These are phyloP conservation scores for Rehmannia glutinosa DNA, from an alignment of 257 asterid genomes.

Conservation along the genomic window DNA sequence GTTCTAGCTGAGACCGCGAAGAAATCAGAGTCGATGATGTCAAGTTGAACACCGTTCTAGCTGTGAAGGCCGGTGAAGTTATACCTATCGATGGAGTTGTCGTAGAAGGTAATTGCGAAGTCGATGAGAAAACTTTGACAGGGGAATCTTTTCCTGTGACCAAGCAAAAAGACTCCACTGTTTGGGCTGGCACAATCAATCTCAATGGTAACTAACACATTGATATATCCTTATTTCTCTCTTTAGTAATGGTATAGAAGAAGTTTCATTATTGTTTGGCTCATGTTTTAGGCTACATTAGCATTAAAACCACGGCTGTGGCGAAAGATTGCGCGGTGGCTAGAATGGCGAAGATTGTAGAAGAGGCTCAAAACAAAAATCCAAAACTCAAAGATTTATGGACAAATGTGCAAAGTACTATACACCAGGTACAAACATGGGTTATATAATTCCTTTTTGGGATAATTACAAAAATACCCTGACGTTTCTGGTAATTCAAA, in stretches of 20 bases:
- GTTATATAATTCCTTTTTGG: too few species aligned
- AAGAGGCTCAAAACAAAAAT: constrained; percentile 76
- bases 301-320: constrained; percentile 41
- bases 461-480: too few species aligned
- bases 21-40: constrained; percentile 53
- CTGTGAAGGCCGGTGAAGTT: constrained; percentile 47
- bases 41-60: constrained; percentile 44
- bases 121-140: constrained; percentile 66
- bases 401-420: constrained; percentile 74
- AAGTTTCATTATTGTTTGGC: too few species aligned
- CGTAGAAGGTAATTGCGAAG: constrained; percentile 65
- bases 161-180: constrained; percentile 55
- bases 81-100: constrained; percentile 75
- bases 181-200: constrained; percentile 79
- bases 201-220: constrained; percentile 56
- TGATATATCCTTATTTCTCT: too few species aligned
- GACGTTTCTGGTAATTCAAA: too few species aligned
- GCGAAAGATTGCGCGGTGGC: constrained; percentile 76
- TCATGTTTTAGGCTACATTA: constrained; percentile 56
- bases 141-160: constrained; percentile 82
- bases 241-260: too few species aligned
- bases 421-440: constrained; percentile 92
- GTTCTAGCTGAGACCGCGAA: constrained; percentile 53
- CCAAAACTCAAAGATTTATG: constrained; percentile 55
- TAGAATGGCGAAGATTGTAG: constrained; percentile 71